Base-by-base conservation (phyloP, 805 yeast genomes). In the Saccharomycopsis sp. region DNA sequence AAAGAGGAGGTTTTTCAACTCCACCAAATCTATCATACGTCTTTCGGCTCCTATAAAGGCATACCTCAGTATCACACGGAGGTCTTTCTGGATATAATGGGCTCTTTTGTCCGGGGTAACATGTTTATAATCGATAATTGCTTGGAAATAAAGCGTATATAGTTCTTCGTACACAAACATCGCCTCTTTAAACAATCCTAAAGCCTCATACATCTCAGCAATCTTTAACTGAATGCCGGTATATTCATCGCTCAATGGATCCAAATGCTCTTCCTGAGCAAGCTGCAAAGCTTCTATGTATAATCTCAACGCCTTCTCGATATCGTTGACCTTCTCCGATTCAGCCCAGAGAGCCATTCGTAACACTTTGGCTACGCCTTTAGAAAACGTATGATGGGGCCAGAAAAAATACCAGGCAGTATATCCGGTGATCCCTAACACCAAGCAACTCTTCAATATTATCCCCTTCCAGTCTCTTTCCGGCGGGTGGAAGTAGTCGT, bases 191-290 rank as follows among this genome's bases (percentile, higher is more conserved):
- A 67, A 63, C 82, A 80, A 77, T 20, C 76, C 78, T 64, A 90
- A 70, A 47, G 85, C 76, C 66, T 89, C 96, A 68, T 83, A 88
- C 90, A 90, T 86, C 66, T 91, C 96, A 9, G 87, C 96, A 41
- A 89, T 75, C 66, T 92, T 89, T 69, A 93, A 75, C 67, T 92
- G 96, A 56, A 93, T 82, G 0, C 97, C 97, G 0, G 97, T 92
- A 69, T 88, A 92, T 66, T 88, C 93, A 66, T 89, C 94, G 58
- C 83, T 76, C 35, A 87, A 65, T 9, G 78, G 79, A 62, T 82
- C 80, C 72, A 89, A 69, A 0, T 76, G 77, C 52, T 59, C 52
- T 25, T 77, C 73, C 42, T 83, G 78, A 47, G 90, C 85, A 62
- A 81, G 78, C 29, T 82, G 76, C 25, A 91, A 72, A 0, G 96